Percentiles rank a stretch among this genome's conserved stretches.
Conservation (phyloP, 352 stramenopile genomes). For the Phytophthora aleatoria region DNA sequence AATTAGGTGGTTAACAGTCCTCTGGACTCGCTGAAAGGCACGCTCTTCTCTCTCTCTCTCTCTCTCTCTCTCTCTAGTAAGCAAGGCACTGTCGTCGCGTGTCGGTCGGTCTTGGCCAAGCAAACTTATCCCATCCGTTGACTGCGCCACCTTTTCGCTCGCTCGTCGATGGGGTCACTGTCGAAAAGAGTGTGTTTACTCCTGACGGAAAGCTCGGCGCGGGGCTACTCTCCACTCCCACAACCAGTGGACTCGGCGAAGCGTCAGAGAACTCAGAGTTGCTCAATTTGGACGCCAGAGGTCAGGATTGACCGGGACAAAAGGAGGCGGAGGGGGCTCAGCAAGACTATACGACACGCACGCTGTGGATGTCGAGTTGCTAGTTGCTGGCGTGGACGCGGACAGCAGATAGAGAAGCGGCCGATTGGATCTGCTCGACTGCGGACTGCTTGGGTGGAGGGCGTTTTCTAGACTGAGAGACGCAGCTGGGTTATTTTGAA, state of each 20-base stretch:
- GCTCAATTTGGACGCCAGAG: conserved; percentile 29
- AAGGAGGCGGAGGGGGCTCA: not conserved
- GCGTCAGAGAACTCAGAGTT: conserved; percentile 50
- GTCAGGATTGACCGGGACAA: conserved; percentile 21
- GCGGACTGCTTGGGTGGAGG: conserved; percentile 33
- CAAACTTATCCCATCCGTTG: conserved; percentile 63
- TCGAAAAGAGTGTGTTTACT: conserved; percentile 28
- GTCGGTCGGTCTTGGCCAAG: conserved; percentile 32
- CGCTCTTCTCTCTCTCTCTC: conserved; percentile 6
- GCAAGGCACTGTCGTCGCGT: conserved; percentile 31
- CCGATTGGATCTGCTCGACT: conserved; percentile 13
- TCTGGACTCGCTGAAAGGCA: conserved; percentile 10
- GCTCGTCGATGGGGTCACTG: conserved; percentile 21
- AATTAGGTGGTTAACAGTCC: conserved; percentile 1
- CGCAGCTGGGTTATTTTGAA: conserved; percentile 4
- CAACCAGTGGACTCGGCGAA: conserved; percentile 51
- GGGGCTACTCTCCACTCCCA: conserved; percentile 47
- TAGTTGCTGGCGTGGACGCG: not conserved
- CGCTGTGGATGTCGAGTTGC: conserved; percentile 3
- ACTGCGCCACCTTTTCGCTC: conserved; percentile 27
- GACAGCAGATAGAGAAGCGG: not conserved
- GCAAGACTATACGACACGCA: conserved; percentile 8
- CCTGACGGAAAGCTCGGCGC: conserved; percentile 24
- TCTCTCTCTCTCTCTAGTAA: conserved; percentile 16
- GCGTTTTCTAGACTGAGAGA: conserved; percentile 36